A percentile compares a stretch with the other conserved stretches of the same genome.
Conservation (phyloP, 2,329 filamentous ascomycete genomes). For the Hypoxylon rubiginosum region DNA sequence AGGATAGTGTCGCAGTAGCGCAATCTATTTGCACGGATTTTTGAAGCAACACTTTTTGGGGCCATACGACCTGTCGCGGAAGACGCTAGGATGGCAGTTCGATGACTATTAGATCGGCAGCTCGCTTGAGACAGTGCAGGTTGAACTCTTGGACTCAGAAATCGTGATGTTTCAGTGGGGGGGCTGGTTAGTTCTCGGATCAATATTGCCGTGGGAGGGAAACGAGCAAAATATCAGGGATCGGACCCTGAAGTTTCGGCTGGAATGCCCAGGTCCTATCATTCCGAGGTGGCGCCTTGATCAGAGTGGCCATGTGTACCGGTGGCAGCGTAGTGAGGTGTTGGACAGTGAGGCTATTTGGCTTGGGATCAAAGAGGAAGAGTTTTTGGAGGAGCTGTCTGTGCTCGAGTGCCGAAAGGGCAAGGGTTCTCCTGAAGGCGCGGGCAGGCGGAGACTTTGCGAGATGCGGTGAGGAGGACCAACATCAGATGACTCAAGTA, state of each 20-base stretch:
- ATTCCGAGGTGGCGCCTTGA: constrained; percentile 23
- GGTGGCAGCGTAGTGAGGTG: background rate
- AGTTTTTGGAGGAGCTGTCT: constrained; percentile 6
- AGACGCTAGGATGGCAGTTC: constrained; percentile 22
- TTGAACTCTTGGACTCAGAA: constrained; percentile 8
- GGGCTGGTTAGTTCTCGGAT: constrained; percentile 22
- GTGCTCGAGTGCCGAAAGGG: constrained; percentile 28
- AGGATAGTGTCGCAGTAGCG: constrained; percentile 12
- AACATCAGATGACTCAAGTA: constrained; percentile 43
- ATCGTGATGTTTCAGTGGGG: constrained; percentile 36
- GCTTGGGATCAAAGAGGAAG: constrained; percentile 16
- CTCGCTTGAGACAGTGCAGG: constrained; percentile 36
- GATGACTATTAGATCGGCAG: constrained; percentile 28
- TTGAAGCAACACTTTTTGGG: constrained; percentile 13
- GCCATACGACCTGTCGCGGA: constrained; percentile 30
- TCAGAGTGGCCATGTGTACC: constrained; percentile 18
- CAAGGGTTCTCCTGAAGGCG: constrained; percentile 31
- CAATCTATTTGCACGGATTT: constrained; percentile 13
- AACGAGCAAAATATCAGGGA: constrained; percentile 20
- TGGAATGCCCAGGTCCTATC: constrained; percentile 15
- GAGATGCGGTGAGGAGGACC: constrained; percentile 41
- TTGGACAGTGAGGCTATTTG: constrained; percentile 15
- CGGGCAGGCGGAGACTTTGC: constrained; percentile 28
- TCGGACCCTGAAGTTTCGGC: constrained; percentile 25
- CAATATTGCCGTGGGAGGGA: constrained; percentile 26